Evolutionary conservation across 2,329 filamentous ascomycete species (phyloP), one percentile per base, ranked within the genome.

Genomic region (Fusarium sp.): DNA sequence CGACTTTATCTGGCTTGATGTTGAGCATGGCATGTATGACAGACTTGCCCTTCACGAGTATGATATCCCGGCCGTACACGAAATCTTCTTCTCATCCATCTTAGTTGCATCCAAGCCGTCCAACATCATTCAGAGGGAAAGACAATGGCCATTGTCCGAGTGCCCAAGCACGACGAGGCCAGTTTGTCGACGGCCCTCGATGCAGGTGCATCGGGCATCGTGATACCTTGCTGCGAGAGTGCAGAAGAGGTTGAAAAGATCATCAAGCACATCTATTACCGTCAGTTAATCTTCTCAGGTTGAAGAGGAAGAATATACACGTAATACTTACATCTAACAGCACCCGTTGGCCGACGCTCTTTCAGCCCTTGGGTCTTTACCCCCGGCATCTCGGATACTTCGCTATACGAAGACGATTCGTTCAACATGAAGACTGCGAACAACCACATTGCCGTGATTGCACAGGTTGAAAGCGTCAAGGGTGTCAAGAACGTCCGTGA

Each of bases 151-250:
- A 40, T 59, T 14, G 37, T 59, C 5, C 57, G 57, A 29, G 35
- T 59, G 11, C 57, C 57, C 37, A 59, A 59, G 24, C 57, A 59
- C 24, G 57, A 59, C 57, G 57, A 59, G 24, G 57, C 42, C 22
- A 59, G 57, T n/a, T 6, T 59, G 37, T 11, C 57, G 16, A 59
- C 57, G 5, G 57, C 57, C 10, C 35, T 59, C 5, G 57, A 59
- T 9, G 57, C 57, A 27, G 57, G 57, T n/a, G 57, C 57, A 22
- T 29, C 57, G 11, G 57, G 35, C 18, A 59, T 59, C 6, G 37
- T 59, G 35, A 40, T 59, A 24, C 57, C 57, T 40, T 59, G 57
- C 18, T 40, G 35, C 8, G 57, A 59, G 11, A 59, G 57, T 18
- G 57, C 57, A 22, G 57, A 59, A 27, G 57, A 59, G 13, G 57